Conservation (phyloP, 1,284 basidiomycete genomes). For the Wolfiporia cocos region DNA sequence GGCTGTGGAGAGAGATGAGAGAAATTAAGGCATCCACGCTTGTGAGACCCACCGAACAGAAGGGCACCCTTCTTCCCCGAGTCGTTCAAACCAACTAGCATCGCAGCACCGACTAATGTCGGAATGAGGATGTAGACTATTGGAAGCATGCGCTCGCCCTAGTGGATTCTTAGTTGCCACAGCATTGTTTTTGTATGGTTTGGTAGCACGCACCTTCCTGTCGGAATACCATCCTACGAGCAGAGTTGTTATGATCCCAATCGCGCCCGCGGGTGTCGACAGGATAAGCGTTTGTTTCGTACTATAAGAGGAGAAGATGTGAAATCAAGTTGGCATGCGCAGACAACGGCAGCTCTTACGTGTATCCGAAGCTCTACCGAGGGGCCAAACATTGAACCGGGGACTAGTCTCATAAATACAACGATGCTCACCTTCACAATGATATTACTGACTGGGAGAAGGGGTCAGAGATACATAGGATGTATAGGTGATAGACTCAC, state of each 20-base stretch:
- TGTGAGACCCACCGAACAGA: constrained; percentile 43
- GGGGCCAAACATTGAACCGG: background rate
- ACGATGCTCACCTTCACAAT: constrained; percentile 36
- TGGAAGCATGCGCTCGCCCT: constrained; percentile 61
- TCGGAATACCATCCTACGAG: constrained; percentile 62
- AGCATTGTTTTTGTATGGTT: too few relatives aligned
- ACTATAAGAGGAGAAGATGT: constrained; percentile 24
- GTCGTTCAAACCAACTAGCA: constrained; percentile 53
- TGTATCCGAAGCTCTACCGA: constrained; percentile 50
- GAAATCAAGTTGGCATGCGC: background rate
- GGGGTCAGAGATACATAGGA: background rate
- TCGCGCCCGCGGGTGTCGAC: constrained; percentile 50
- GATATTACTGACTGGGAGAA: constrained; percentile 46
- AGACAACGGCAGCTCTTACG: constrained; percentile 39
- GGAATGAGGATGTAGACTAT: constrained; percentile 57
- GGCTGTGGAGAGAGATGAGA: constrained; percentile 28
- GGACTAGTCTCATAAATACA: too few relatives aligned
- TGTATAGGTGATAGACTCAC: constrained; percentile 29
- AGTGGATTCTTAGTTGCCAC: background rate
- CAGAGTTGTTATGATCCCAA: constrained; percentile 43
- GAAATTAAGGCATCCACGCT: too few relatives aligned
- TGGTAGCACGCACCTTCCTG: constrained; percentile 41
- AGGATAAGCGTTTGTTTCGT: constrained; percentile 59
- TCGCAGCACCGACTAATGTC: constrained; percentile 48
- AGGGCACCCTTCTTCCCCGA: constrained; percentile 45